A percentile compares a stretch with the other conserved stretches of the same genome.
Evolutionary conservation across 2,329 filamentous ascomycete species (phyloP).

Genomic region (Cucurbitaria berberidis): DNA sequence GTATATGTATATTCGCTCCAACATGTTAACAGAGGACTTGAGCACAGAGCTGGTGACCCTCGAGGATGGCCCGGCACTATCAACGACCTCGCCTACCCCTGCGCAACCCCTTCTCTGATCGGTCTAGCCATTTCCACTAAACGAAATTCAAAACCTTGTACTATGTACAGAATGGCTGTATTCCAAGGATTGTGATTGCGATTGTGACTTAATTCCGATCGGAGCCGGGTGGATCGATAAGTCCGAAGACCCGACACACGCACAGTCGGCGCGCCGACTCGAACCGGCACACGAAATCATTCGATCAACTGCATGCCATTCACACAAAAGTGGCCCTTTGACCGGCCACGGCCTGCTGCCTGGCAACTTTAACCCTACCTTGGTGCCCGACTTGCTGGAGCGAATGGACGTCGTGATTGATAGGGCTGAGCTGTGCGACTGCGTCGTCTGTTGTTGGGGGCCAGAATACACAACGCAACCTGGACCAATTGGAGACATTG

Average conservation of each 20-base stretch:
- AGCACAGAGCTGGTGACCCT: background rate
- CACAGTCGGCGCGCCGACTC: background rate
- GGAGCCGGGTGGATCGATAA: background rate
- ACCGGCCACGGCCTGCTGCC: background rate
- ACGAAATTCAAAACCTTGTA: background rate
- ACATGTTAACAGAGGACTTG: background rate
- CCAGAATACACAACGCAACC: slow-evolving; percentile 2
- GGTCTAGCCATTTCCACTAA: background rate
- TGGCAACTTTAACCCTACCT: background rate
- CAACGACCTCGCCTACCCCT: background rate
- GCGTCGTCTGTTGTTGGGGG: slow-evolving; percentile 4
- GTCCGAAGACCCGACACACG: background rate
- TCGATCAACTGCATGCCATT: background rate
- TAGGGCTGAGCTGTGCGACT: slow-evolving; percentile 7
- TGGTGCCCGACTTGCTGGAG: slow-evolving; percentile 4
- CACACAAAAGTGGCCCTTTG: background rate
- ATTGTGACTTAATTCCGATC: background rate
- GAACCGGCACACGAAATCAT: background rate
- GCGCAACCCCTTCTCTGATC: too few species aligned
- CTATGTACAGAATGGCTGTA: background rate
- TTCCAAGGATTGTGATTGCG: background rate
- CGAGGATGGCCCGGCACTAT: background rate
- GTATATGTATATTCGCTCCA: background rate
- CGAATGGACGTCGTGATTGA: slow-evolving; percentile 8
- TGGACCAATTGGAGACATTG: slow-evolving; percentile 17